Base-by-base conservation (phyloP, 1,284 basidiomycete species). In the Cryptococcus neoformans region DNA sequence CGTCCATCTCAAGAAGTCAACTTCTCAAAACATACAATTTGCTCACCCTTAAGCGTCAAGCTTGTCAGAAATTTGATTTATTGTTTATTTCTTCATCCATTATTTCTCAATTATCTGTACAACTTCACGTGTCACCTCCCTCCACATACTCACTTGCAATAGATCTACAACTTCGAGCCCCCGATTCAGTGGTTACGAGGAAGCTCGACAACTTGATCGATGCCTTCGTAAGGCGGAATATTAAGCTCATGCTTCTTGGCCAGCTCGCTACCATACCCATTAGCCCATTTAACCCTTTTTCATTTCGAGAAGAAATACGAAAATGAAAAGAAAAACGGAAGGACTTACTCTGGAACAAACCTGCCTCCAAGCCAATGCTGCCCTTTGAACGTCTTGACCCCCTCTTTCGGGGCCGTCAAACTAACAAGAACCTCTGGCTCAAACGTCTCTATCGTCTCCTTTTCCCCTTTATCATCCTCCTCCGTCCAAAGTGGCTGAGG, bases 401-500 rank as follows among this genome's bases (percentile, higher is more conserved):
- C 96, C 65, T 87, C 81, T 78, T 99, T 99, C 2, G 96, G 96
- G 9, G 90, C 93, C 0, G 95, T 98, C 64, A 99, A 79, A 66
- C 90, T 93, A 56, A 99, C 78, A 42, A 99, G 79, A 1, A 92
- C 89, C 51, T 89, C 84, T 0, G 94, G 90, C 28, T 84, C 80
- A 57, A 90, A 81, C 0, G 74, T 75, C 53, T 72, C 65, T 41
- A 77, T 67, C 1, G 49, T 51, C 36, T 79, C 79, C 1, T 77
- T 79, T 52, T 84, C 84, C 0, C 94, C 93, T 40, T 82, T 77
- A 63, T 95, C 91, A 46, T 73, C 69, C 3, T 61, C 55, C 46
- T 65, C 45, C 8, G 69, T 69, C 38, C 63, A 63, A 3, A 76
- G 63, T 10, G 62, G 62, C 57, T 75, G 74, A 0, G 62, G 66